Conservation (phyloP, 805 yeast genomes). For the Sungouiozyma ichnusensis region DNA sequence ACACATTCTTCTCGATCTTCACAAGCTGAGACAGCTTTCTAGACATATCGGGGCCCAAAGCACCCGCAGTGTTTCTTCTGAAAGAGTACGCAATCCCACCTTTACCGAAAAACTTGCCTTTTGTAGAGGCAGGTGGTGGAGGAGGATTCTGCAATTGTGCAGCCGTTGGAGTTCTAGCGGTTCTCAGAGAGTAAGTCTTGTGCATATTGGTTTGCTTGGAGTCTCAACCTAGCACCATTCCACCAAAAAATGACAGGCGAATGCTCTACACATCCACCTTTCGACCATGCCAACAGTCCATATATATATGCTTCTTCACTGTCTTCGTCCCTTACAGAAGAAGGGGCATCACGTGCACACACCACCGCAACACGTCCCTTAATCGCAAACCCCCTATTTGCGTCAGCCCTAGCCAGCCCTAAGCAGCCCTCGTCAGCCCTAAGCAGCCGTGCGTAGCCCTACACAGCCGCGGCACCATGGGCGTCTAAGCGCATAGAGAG, state of each 20-base stretch:
- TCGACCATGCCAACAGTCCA: no score
- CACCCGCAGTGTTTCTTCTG: slow-evolving; percentile 66
- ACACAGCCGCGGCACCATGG: no score
- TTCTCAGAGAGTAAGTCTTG: slow-evolving; percentile 95
- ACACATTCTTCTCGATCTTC: slow-evolving; percentile 72
- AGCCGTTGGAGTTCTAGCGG: slow-evolving; percentile 93
- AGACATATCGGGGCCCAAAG: slow-evolving; percentile 70
- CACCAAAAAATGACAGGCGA: no score
- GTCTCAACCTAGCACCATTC: no score
- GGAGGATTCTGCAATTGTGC: slow-evolving; percentile 91
- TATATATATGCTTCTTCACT: neutral
- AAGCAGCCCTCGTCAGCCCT: no score
- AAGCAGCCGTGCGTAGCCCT: no score
- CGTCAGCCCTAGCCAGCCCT: no score
- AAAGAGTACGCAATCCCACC: slow-evolving; percentile 46
- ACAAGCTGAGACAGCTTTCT: slow-evolving; percentile 64
- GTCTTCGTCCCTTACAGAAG: neutral
- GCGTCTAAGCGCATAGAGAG: no score
- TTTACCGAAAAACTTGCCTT: slow-evolving; percentile 78
- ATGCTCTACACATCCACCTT: no score
- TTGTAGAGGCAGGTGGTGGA: slow-evolving; percentile 82
- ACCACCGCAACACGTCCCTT: neutral
- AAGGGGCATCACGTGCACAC: neutral
- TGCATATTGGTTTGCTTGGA: no score
- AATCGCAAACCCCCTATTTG: neutral